Evolutionary conservation across 208 protist species (phyloP).

Genomic region (Endotrypanum monterogeii): DNA sequence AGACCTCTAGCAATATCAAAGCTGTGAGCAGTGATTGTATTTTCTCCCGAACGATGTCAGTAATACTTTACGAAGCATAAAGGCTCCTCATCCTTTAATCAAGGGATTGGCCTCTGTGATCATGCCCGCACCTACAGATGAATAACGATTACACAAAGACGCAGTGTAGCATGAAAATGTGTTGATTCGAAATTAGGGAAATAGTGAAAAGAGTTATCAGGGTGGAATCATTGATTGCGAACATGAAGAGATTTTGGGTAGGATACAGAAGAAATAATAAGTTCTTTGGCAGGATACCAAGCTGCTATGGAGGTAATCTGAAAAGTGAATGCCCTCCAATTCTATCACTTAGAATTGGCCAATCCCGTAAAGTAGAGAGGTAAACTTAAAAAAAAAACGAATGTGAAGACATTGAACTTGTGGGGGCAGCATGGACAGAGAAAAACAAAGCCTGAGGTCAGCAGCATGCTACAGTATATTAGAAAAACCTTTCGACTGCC

Average conservation of each 20-base stretch:
- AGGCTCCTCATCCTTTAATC: constrained; percentile 39
- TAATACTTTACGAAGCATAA: constrained; percentile 24
- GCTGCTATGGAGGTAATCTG: too few relatives aligned
- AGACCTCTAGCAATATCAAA: background rate
- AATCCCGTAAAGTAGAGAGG: too few relatives aligned
- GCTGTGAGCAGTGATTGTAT: constrained; percentile 31
- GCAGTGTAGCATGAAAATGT: constrained; percentile 18
- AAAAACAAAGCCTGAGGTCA: background rate
- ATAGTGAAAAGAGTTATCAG: background rate
- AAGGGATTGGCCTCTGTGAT: constrained; percentile 29
- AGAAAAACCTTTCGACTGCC: constrained; percentile 37
- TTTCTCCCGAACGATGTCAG: background rate
- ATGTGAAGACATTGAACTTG: too few relatives aligned
- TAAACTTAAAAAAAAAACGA: too few relatives aligned
- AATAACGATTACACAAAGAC: constrained; percentile 13
- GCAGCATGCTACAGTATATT: background rate
- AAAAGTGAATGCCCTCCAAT: too few relatives aligned
- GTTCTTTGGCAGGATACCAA: too few relatives aligned
- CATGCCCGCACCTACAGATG: constrained; percentile 26
- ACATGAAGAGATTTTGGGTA: background rate
- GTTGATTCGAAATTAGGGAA: background rate
- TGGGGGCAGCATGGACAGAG: too few relatives aligned
- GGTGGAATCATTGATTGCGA: background rate
- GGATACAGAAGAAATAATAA: background rate
- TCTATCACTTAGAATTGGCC: too few relatives aligned